A percentile compares a stretch with the other conserved stretches of the same genome.
phyloP scores from a whole-genome alignment of 495 filamentous ascomycete species.

The Aspergillus olivimuriae region DNA sequence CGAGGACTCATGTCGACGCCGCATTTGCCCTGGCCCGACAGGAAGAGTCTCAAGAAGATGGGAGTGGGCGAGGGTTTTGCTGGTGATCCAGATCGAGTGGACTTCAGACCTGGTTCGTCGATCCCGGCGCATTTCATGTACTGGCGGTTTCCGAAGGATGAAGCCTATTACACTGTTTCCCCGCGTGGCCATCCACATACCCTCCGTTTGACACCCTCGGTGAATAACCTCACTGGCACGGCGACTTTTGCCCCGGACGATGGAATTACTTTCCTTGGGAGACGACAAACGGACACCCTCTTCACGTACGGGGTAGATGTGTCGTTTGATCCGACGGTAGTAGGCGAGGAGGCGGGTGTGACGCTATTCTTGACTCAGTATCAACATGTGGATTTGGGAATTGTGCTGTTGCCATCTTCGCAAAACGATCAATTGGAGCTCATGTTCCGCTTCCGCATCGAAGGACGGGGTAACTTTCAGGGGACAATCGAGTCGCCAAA shows the following conservation, averaged over 20 bases:
- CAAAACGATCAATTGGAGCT: background rate
- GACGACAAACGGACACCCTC: slow-evolving; percentile 11
- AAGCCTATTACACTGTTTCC: slow-evolving; percentile 2
- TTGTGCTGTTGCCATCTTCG: slow-evolving; percentile 2
- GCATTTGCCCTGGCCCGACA: background rate
- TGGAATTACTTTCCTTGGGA: slow-evolving; percentile 4
- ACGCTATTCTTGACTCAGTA: slow-evolving; percentile 11
- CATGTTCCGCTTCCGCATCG: background rate
- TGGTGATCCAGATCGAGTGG: slow-evolving; percentile 5
- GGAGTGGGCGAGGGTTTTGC: background rate
- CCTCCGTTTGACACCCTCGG: slow-evolving; percentile 8
- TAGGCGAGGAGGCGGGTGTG: slow-evolving; percentile 10
- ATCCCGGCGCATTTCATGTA: slow-evolving; percentile 12
- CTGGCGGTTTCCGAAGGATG: slow-evolving; percentile 9
- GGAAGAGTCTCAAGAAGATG: background rate
- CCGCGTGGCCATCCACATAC: slow-evolving; percentile 6
- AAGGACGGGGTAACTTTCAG: slow-evolving; percentile 9
- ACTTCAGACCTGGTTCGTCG: slow-evolving; percentile 1
- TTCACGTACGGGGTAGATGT: slow-evolving; percentile 14
- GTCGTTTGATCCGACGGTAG: background rate
- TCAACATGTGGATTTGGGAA: slow-evolving; percentile 13
- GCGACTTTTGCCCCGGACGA: background rate
- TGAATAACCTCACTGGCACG: background rate
- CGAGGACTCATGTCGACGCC: slow-evolving; percentile 8
- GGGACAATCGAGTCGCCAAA: background rate